phyloP scores from a whole-genome alignment of 2,329 filamentous ascomycete species.

The Thielaviopsis euricoi region DNA sequence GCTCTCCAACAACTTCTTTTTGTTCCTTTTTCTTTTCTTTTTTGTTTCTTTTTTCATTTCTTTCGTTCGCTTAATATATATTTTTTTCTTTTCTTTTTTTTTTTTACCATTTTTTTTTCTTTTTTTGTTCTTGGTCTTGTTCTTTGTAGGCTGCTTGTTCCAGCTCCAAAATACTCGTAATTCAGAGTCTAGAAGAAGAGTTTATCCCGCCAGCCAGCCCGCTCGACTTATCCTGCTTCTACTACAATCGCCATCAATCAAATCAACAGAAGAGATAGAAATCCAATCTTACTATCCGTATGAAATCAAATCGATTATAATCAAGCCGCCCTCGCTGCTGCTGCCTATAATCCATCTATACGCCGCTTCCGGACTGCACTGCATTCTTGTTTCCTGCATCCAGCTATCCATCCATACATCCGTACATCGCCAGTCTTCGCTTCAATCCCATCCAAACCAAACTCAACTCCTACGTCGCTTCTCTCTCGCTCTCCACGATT shows the following conservation, averaged over 20 bases:
- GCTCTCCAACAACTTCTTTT: background rate
- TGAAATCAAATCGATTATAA: too few species aligned
- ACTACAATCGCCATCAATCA: too few species aligned
- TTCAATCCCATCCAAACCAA: too few species aligned
- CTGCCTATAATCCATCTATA: background rate
- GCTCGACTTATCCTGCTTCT: too few species aligned
- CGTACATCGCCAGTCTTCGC: background rate
- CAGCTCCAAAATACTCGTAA: too few species aligned
- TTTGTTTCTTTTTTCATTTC: background rate
- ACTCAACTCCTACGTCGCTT: background rate
- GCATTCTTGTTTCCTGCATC: background rate
- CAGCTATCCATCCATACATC: background rate
- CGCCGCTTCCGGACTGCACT: too few species aligned
- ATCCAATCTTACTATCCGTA: too few species aligned
- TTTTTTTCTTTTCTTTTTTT: background rate
- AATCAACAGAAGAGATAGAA: too few species aligned
- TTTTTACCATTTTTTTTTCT: conserved; percentile 1
- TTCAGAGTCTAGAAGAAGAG: too few species aligned
- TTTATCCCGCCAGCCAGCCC: too few species aligned
- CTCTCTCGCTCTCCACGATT: background rate
- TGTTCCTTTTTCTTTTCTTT: background rate
- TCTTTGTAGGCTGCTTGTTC: background rate
- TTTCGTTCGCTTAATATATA: too few species aligned
- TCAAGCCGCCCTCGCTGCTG: background rate
- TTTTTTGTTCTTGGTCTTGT: background rate